A percentile compares a stretch with the other conserved stretches of the same genome.
Conservation (phyloP, 257 asterid species). For the Solanum peruvianum region DNA sequence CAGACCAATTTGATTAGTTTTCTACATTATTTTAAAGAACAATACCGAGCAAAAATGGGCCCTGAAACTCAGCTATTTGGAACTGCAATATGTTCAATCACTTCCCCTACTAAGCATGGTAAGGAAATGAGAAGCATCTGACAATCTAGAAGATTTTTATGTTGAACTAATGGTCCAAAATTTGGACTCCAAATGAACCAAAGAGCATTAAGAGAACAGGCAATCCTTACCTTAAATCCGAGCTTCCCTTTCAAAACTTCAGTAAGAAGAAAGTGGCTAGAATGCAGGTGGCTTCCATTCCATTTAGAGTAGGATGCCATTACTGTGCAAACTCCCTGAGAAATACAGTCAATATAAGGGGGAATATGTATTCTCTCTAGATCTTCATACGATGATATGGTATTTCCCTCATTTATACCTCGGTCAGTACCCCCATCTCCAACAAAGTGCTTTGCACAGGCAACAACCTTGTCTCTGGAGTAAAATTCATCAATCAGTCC, state of each 20-base stretch:
- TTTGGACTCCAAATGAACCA: not conserved
- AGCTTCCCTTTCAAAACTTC: slow-evolving; percentile 27
- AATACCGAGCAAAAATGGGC: not conserved
- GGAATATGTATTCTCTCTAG: slow-evolving; percentile 36
- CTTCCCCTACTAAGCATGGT: not conserved
- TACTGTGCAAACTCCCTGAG: slow-evolving; percentile 38
- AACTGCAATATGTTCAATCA: not conserved
- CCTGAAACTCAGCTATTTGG: not conserved
- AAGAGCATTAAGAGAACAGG: not conserved
- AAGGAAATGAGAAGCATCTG: not conserved
- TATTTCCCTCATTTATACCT: slow-evolving; percentile 37
- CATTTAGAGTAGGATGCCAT: slow-evolving; percentile 52
- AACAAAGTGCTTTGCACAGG: slow-evolving; percentile 46
- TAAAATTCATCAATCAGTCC: slow-evolving; percentile 20
- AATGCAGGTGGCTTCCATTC: slow-evolving; percentile 29
- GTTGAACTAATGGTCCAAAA: not conserved
- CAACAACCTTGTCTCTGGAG: slow-evolving; percentile 32
- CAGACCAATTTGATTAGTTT: not conserved
- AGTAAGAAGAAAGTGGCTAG: slow-evolving; percentile 28
- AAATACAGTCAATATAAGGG: slow-evolving; percentile 32
- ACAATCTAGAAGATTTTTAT: not conserved
- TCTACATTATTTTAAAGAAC: not conserved
- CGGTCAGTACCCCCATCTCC: slow-evolving; percentile 43
- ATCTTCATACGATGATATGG: slow-evolving; percentile 24
- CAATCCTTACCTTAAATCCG: slow-evolving; percentile 29